phyloP scores from a whole-genome alignment of 805 yeast species.

The Starmerella vaccinii region DNA sequence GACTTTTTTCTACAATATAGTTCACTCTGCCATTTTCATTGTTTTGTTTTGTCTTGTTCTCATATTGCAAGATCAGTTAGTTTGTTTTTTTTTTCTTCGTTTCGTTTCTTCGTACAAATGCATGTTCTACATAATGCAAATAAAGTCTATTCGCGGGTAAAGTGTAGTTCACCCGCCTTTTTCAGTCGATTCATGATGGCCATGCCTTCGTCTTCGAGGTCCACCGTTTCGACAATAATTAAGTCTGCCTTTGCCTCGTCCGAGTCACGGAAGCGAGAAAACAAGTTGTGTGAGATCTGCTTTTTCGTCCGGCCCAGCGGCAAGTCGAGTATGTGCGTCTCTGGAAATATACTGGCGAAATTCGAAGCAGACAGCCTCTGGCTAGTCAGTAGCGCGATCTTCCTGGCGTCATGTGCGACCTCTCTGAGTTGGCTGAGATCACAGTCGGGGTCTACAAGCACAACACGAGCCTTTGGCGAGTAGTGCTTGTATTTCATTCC shows the following conservation, averaged over 20 bases:
- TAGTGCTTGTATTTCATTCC: constrained; percentile 98
- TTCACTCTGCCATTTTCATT: too few species aligned
- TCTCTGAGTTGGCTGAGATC: constrained; percentile 22
- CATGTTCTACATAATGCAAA: background rate
- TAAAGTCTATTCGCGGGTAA: background rate
- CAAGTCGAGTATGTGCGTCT: constrained; percentile 12
- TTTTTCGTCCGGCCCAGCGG: constrained; percentile 40
- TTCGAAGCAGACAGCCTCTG: constrained; percentile 27
- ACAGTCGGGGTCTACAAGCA: constrained; percentile 46
- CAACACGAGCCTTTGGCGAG: constrained; percentile 79
- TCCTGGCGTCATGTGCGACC: background rate
- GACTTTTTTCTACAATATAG: too few species aligned
- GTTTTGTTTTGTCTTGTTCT: too few species aligned
- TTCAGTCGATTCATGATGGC: constrained; percentile 88
- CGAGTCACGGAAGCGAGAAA: constrained; percentile 60
- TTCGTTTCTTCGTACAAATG: too few species aligned
- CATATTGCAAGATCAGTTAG: too few species aligned
- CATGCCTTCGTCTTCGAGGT: constrained; percentile 66
- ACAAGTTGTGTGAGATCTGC: constrained; percentile 66
- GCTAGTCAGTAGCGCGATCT: constrained; percentile 41
- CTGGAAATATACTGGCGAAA: constrained; percentile 12
- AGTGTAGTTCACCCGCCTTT: constrained; percentile 56
- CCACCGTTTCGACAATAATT: constrained; percentile 77
- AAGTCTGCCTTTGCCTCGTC: constrained; percentile 60
- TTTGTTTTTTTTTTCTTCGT: too few species aligned